Evolutionary conservation across 2,329 filamentous ascomycete species (phyloP).

Genomic region (Talaromyces sp.): DNA sequence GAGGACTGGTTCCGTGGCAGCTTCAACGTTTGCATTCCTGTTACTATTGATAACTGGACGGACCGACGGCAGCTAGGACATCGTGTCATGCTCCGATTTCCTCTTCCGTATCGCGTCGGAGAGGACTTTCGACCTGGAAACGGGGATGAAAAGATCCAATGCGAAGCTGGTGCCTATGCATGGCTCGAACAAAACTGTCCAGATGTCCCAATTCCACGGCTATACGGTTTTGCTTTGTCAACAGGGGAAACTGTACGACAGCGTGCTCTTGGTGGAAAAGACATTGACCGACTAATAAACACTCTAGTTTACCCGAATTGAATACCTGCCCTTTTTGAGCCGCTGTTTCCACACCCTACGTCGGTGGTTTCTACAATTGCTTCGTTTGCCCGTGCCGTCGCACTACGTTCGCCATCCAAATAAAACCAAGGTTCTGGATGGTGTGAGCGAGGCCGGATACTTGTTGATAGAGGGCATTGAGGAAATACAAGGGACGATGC

Average conservation of each 20-base stretch:
- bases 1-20: conserved; percentile 21
- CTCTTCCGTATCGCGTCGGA: conserved; percentile 22
- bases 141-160: conserved; percentile 24
- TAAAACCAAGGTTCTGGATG: neutral
- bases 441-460: conserved; percentile 9
- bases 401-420: conserved; percentile 6
- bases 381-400: conserved; percentile 4
- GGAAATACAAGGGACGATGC: conserved; percentile 14
- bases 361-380: conserved; percentile 4
- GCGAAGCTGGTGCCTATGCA: conserved; percentile 24
- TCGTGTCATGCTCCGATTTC: conserved; percentile 12
- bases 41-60: conserved; percentile 10
- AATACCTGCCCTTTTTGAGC: conserved; percentile 7
- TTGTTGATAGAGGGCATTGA: conserved; percentile 16
- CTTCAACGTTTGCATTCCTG: conserved; percentile 25
- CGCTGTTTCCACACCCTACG: conserved; percentile 8
- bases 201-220: conserved; percentile 20
- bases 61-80: too few relatives aligned
- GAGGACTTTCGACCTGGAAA: conserved; percentile 21
- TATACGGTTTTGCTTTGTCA: conserved; percentile 23
- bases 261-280: neutral
- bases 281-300: too few relatives aligned
- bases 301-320: conserved; percentile 11
- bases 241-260: conserved; percentile 18
- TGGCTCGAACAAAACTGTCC: conserved; percentile 24